These are phyloP conservation scores for Phytophthora quininea DNA, from an alignment of 352 stramenopile species.

Conservation along the genomic window DNA sequence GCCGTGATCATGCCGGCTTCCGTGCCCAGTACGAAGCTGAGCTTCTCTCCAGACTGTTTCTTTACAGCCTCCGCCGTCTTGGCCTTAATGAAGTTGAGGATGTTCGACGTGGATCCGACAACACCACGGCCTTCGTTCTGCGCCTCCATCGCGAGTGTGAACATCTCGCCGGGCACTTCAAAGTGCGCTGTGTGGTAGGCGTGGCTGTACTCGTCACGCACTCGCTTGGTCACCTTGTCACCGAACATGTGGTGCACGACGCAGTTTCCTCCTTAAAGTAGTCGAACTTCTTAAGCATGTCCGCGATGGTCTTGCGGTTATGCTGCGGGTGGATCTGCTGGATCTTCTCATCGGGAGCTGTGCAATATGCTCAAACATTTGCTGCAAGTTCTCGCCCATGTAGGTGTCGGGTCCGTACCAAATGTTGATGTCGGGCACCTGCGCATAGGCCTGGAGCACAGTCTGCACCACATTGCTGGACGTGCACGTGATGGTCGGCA, in stretches of 20 bases:
- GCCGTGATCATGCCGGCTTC: conserved; percentile 98
- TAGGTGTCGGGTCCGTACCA: conserved; percentile 97
- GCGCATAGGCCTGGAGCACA: conserved; percentile 93
- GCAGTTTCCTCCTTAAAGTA: conserved; percentile 98
- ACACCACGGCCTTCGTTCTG: conserved; percentile 91
- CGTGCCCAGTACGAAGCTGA: conserved; percentile 96
- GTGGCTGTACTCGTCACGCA: conserved; percentile 91
- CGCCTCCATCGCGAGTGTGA: conserved; percentile 96
- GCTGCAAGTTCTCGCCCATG: conserved; percentile 97
- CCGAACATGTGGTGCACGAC: conserved; percentile 99
- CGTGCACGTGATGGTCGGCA: conserved; percentile 98
- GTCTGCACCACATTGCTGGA: conserved; percentile 97
- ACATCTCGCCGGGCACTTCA: conserved; percentile 99
- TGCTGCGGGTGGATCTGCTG: conserved; percentile 83
- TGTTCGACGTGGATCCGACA: conserved; percentile 97
- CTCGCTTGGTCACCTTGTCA: conserved; percentile 92
- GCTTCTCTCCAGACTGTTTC: conserved; percentile 62
- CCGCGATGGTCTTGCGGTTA: conserved; percentile 80
- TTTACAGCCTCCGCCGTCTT: conserved; percentile 91
- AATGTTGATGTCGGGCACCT: conserved; percentile 92
- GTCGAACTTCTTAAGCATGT: conserved; percentile 89
- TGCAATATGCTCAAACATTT: conserved; percentile 90
- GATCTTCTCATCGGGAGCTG: conserved; percentile 86
- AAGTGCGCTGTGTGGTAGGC: conserved; percentile 97
- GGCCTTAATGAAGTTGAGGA: conserved; percentile 97